A percentile compares a stretch with the other conserved stretches of the same genome.
These are phyloP conservation scores for Aureobasidium sp. DNA, from an alignment of 2,329 filamentous ascomycete genomes.

Conservation along the genomic window DNA sequence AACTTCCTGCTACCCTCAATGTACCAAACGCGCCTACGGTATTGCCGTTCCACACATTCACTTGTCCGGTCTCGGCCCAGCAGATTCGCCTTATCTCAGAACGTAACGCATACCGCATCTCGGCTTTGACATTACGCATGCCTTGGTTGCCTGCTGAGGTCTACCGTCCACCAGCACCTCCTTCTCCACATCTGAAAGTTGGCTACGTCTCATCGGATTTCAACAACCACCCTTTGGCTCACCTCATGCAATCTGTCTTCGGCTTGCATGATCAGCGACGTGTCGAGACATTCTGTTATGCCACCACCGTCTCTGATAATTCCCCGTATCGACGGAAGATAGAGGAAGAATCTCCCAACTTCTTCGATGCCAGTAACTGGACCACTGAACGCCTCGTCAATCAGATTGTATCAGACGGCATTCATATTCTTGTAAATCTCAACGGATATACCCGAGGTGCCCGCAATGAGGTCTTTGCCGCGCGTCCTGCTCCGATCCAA, in stretches of 20 bases:
- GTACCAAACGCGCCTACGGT: constrained; percentile 89
- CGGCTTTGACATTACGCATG: constrained; percentile 76
- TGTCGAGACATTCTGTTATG: constrained; percentile 87
- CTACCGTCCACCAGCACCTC: constrained; percentile 77
- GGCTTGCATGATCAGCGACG: constrained; percentile 70
- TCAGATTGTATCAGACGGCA: constrained; percentile 78
- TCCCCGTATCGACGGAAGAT: constrained; percentile 89
- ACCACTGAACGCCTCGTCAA: constrained; percentile 73
- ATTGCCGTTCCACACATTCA: constrained; percentile 95
- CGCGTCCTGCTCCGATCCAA: constrained; percentile 86
- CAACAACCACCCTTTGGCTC: constrained; percentile 94
- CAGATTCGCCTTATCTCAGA: constrained; percentile 93
- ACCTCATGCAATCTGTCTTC: constrained; percentile 98
- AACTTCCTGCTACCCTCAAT: constrained; percentile 63
- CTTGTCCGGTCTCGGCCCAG: constrained; percentile 82
- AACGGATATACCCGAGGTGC: constrained; percentile 96
- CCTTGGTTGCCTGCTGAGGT: constrained; percentile 79
- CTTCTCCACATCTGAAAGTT: constrained; percentile 75
- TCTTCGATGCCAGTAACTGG: constrained; percentile 84
- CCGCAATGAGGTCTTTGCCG: constrained; percentile 95
- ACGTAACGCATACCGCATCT: constrained; percentile 87
- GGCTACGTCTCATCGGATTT: constrained; percentile 98
- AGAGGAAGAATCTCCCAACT: constrained; percentile 83
- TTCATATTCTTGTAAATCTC: constrained; percentile 94
- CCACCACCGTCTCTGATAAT: constrained; percentile 83